Conservation (phyloP, 805 yeast species). For the Cephaloascus albidus region DNA sequence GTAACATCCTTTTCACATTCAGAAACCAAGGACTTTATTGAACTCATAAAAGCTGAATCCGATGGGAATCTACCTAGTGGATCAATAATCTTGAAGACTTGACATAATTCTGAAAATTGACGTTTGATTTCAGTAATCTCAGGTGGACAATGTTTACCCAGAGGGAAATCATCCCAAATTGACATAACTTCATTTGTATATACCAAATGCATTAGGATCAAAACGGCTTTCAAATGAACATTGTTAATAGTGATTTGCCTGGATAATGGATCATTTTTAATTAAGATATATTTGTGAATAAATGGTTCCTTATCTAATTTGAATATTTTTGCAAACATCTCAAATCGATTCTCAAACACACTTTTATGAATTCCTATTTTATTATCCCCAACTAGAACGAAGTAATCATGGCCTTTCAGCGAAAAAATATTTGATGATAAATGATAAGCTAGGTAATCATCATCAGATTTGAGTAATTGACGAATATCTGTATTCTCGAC, state of each 20-base stretch:
- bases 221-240: constrained; percentile 24
- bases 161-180: constrained; percentile 34
- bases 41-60: constrained; percentile 7
- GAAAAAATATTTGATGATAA: constrained; percentile 11
- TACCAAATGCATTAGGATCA: constrained; percentile 31
- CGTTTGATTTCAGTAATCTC: constrained; percentile 17
- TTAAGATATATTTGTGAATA: no score
- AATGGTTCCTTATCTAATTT: not conserved
- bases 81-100: constrained; percentile 12
- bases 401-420: not conserved
- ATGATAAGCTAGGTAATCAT: constrained; percentile 18
- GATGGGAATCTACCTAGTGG: constrained; percentile 16
- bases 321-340: not conserved
- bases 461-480: constrained; percentile 26
- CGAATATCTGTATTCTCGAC: constrained; percentile 5
- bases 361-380: not conserved
- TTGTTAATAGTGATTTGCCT: constrained; percentile 11
- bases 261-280: not conserved
- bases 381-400: no score
- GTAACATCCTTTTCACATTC: constrained; percentile 24
- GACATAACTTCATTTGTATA: constrained; percentile 38
- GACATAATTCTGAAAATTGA: constrained; percentile 16
- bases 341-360: not conserved
- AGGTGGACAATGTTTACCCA: constrained; percentile 15
- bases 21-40: constrained; percentile 7